Conservation (phyloP, 345 rosid species). For the Eucalyptus sp. region DNA sequence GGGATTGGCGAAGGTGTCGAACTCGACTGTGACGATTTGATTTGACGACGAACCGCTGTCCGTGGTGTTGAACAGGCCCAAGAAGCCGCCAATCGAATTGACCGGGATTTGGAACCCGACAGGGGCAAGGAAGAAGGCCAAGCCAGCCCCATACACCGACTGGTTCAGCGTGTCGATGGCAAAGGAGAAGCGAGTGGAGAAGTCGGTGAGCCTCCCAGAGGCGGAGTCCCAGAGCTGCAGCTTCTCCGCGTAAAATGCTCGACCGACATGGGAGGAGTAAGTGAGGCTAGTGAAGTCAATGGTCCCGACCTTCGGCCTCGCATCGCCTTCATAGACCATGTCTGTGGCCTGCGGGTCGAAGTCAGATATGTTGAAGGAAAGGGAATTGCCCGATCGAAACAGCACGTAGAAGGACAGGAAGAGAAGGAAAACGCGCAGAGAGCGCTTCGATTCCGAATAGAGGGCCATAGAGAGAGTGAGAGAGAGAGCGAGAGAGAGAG, state of each 20-base stretch:
- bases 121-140: neutral
- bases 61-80: conserved; percentile 1
- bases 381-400: neutral
- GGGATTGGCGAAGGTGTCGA: conserved; percentile 6
- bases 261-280: conserved; percentile 9
- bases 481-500: neutral
- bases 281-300: conserved; percentile 5
- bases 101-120: neutral
- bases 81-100: neutral
- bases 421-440: neutral
- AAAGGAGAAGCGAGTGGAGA: conserved; percentile 15
- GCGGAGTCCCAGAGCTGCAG: conserved; percentile 17
- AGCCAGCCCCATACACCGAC: neutral
- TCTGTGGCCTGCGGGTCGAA: neutral
- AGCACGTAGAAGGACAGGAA: neutral
- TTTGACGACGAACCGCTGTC: neutral
- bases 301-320: conserved; percentile 6
- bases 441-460: neutral
- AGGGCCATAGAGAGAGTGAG: neutral
- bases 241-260: conserved; percentile 9
- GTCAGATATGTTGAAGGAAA: conserved; percentile 2
- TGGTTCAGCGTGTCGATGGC: neutral
- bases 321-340: conserved; percentile 20
- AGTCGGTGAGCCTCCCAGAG: conserved; percentile 7
- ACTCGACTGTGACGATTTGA: conserved; percentile 15